Evolutionary conservation across 2,329 filamentous ascomycete genomes (phyloP).

Genomic region (Thelonectria rubi): DNA sequence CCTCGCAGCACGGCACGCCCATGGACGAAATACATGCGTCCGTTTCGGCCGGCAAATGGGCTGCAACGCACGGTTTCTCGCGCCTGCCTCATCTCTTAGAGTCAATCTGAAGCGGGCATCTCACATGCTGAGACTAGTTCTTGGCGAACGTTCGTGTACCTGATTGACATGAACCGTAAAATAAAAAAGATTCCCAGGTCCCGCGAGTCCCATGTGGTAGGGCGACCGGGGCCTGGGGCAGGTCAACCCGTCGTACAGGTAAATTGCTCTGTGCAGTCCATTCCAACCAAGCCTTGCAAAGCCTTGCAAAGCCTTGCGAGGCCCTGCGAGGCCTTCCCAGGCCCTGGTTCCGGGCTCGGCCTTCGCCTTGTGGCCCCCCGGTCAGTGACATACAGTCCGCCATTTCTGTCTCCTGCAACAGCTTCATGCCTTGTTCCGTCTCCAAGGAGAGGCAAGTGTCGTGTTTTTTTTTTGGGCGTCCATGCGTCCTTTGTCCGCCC

Average conservation of each 20-base stretch:
- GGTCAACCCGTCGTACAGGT: background rate
- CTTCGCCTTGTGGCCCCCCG: background rate
- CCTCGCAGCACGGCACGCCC: too few relatives aligned
- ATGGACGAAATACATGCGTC: too few relatives aligned
- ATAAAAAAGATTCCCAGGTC: background rate
- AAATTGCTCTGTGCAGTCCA: too few relatives aligned
- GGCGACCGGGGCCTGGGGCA: background rate
- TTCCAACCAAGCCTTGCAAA: background rate
- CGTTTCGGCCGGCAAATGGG: too few relatives aligned
- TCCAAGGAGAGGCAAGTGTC: background rate
- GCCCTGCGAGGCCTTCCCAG: background rate
- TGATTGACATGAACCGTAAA: constrained; percentile 4
- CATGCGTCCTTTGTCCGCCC: background rate
- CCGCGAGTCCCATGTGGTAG: background rate
- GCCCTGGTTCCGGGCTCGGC: constrained; percentile 5
- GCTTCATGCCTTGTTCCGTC: background rate
- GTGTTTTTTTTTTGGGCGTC: too few relatives aligned
- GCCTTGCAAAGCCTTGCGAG: background rate
- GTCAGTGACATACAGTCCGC: background rate
- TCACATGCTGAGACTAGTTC: background rate
- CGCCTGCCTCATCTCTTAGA: background rate
- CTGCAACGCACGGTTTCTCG: background rate
- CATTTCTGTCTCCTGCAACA: background rate
- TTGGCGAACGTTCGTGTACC: constrained; percentile 1
- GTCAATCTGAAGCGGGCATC: background rate